Conservation (phyloP, 768 basidiomycete genomes). For the Coprinopsis marcescibilis region DNA sequence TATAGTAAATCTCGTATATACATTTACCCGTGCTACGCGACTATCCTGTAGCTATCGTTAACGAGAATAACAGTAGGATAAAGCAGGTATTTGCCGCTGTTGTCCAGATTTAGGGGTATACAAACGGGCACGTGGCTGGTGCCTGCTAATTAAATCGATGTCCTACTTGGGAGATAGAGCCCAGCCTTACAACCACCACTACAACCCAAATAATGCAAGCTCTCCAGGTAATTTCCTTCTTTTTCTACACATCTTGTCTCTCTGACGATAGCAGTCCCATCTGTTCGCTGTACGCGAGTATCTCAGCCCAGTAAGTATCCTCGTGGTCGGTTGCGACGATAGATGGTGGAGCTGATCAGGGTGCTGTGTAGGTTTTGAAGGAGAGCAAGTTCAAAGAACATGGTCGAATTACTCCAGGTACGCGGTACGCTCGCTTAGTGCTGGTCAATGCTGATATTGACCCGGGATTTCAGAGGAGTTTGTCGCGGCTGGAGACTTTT, state of each 20-base stretch:
- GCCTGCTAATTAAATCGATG: not conserved
- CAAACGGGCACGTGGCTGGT: too few species aligned
- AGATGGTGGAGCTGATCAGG: constrained; percentile 12
- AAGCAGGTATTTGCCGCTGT: too few species aligned
- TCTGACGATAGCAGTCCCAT: constrained; percentile 56
- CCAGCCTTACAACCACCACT: not conserved
- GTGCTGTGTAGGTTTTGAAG: constrained; percentile 69
- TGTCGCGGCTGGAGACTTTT: constrained; percentile 95
- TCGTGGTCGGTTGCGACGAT: not conserved
- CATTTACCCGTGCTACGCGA: too few species aligned
- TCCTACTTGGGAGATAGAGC: too few species aligned
- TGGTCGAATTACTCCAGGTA: constrained; percentile 91
- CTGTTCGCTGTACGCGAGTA: constrained; percentile 93
- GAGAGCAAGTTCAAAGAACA: constrained; percentile 99
- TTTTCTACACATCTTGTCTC: not conserved
- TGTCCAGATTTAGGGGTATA: too few species aligned
- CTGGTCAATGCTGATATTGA: constrained; percentile 12
- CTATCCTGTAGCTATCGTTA: too few species aligned
- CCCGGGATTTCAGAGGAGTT: constrained; percentile 71
- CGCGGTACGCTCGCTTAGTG: constrained; percentile 18
- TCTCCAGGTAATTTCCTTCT: constrained; percentile 26
- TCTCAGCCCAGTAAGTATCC: constrained; percentile 69
- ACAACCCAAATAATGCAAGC: constrained; percentile 32
- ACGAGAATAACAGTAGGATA: too few species aligned
- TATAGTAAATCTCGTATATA: too few species aligned